These are phyloP conservation scores for Triadica sebifera DNA, from an alignment of 345 rosid species.

Conservation along the genomic window DNA sequence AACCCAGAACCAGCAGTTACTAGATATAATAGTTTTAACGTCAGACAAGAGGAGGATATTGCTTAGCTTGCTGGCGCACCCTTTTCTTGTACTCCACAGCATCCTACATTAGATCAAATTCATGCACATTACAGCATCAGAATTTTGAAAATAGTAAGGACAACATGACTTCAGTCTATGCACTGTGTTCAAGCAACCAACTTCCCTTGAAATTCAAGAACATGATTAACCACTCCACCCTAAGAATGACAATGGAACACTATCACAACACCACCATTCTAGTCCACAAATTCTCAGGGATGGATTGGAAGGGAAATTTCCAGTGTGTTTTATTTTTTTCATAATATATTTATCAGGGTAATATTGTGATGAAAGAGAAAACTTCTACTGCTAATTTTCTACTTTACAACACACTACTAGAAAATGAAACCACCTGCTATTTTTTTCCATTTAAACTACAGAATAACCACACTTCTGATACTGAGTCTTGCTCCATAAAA, in stretches of 20 bases:
- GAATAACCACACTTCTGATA: not conserved
- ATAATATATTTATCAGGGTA: too few relatives aligned
- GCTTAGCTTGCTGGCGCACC: conserved; percentile 86
- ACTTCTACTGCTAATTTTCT: too few relatives aligned
- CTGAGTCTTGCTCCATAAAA: not conserved
- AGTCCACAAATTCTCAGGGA: not conserved
- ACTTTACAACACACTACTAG: too few relatives aligned
- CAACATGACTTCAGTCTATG: not conserved
- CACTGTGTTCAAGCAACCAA: not conserved
- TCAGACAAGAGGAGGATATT: conserved; percentile 66
- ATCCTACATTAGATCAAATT: conserved; percentile 49
- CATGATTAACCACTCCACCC: not conserved
- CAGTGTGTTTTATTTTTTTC: too few relatives aligned
- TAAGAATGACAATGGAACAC: not conserved
- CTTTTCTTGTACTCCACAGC: conserved; percentile 76
- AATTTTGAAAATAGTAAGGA: not conserved
- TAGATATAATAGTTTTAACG: not conserved
- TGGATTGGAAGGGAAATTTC: too few relatives aligned
- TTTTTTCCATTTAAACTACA: not conserved
- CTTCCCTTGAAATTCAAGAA: not conserved
- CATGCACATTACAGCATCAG: not conserved
- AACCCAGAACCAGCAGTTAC: conserved; percentile 17
- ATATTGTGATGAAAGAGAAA: too few relatives aligned
- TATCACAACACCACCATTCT: too few relatives aligned
- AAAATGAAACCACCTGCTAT: too few relatives aligned